A percentile compares a stretch with the other conserved stretches of the same genome.
Evolutionary conservation across 495 filamentous ascomycete genomes (phyloP).

Genomic region (Aspergillus funiculosus): DNA sequence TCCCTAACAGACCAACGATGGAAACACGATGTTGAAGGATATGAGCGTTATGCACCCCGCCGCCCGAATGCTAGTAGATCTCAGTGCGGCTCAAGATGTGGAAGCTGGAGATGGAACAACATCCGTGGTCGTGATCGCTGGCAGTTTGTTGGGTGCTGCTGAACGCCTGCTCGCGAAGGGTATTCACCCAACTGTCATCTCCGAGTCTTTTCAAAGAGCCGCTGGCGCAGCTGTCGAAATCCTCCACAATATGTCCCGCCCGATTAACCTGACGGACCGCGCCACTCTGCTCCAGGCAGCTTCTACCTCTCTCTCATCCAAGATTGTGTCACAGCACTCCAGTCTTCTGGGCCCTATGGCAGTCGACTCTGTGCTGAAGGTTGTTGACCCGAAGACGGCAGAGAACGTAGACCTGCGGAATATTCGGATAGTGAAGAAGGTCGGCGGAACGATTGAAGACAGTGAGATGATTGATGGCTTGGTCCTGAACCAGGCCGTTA

Average conservation of each 20-base stretch:
- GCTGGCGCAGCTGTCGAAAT: slow-evolving; percentile 81
- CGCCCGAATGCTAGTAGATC: slow-evolving; percentile 96
- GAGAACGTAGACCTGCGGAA: slow-evolving; percentile 96
- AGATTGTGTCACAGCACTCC: slow-evolving; percentile 96
- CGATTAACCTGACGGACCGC: slow-evolving; percentile 83
- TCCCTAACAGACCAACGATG: slow-evolving; percentile 82
- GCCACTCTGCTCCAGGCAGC: slow-evolving; percentile 89
- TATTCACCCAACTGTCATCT: slow-evolving; percentile 95
- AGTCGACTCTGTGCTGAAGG: slow-evolving; percentile 89
- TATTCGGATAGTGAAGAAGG: slow-evolving; percentile 95
- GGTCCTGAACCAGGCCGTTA: slow-evolving; percentile 83
- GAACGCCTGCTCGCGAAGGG: slow-evolving; percentile 85
- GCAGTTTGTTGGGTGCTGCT: slow-evolving; percentile 87
- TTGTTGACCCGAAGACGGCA: slow-evolving; percentile 89
- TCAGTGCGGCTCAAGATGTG: slow-evolving; percentile 94
- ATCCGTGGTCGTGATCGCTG: slow-evolving; percentile 95
- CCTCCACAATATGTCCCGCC: slow-evolving; percentile 91
- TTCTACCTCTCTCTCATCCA: slow-evolving; percentile 94
- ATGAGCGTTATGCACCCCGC: slow-evolving; percentile 99
- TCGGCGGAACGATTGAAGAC: slow-evolving; percentile 96
- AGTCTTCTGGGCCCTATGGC: slow-evolving; percentile 91
- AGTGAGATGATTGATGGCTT: slow-evolving; percentile 95
- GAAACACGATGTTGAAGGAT: slow-evolving; percentile 96
- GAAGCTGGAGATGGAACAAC: slow-evolving; percentile 98
- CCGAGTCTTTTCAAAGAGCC: slow-evolving; percentile 94